Evolutionary conservation across 176 grass and related monocot genomes (phyloP).

Genomic region (Triticum dicoccoides): DNA sequence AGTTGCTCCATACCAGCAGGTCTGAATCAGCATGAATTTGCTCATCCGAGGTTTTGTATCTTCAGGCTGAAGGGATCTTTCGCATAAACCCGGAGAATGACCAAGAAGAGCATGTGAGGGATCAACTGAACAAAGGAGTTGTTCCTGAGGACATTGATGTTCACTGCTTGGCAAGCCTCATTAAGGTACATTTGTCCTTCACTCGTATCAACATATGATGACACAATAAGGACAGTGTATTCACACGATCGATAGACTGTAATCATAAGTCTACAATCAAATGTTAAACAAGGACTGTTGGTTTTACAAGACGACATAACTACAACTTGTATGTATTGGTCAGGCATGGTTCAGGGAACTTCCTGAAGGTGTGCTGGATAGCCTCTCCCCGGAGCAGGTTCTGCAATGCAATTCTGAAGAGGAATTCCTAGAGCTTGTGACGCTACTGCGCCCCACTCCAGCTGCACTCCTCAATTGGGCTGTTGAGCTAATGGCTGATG

Average conservation of each 20-base stretch:
- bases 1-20: background rate
- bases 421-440: slow-evolving; percentile 69
- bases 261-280: background rate
- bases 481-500: slow-evolving; percentile 85
- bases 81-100: slow-evolving; percentile 91
- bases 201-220: background rate
- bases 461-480: slow-evolving; percentile 80
- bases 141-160: slow-evolving; percentile 88
- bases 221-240: background rate
- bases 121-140: slow-evolving; percentile 71
- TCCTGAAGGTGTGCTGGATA: slow-evolving; percentile 81
- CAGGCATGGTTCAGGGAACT: slow-evolving; percentile 98
- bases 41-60: background rate
- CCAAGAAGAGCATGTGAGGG: slow-evolving; percentile 85
- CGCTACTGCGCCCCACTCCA: slow-evolving; percentile 57
- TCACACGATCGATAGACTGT: background rate
- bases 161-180: slow-evolving; percentile 86
- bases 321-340: background rate
- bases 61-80: slow-evolving; percentile 90
- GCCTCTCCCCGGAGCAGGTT: slow-evolving; percentile 79
- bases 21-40: background rate
- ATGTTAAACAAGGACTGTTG: background rate
- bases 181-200: slow-evolving; percentile 57
- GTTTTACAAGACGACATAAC: background rate
- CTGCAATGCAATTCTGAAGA: slow-evolving; percentile 83